Base-by-base conservation (phyloP, 441 rosid genomes). In the Francoa sonchifolia region DNA sequence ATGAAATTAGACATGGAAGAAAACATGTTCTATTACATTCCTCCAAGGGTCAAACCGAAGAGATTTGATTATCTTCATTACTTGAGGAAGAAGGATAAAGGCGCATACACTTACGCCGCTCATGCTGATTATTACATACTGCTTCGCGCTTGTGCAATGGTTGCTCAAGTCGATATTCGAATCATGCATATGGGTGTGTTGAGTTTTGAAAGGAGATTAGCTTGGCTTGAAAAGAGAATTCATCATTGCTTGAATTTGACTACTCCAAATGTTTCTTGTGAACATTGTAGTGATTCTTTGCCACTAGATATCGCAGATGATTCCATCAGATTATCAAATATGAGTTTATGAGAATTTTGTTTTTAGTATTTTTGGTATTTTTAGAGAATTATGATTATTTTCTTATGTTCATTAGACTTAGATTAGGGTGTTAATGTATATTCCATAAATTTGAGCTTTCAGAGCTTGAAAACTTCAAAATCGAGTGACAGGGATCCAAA, bases 41-140 rank as follows among this genome's bases (percentile, higher is more conserved):
- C 93, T 2, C 85, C 89, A 4, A 80, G 82, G 40, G 61, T 57
- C 42, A 73, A 61, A 38, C 28, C 66, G 17, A 77, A 70, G 63
- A 66, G 75, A 57, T 48, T 50, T 12, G 78, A 72, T 47, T 81
- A 81, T 58, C 77, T 81, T 49, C 85, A 73, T 16, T 76, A 76
- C 28, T 67, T 10, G 5, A 68, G 83, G 68, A 84, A 67, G 57
- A 64, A 17, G 45, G 73, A 74, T 31, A 64, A 69, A 15, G 90
- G 88, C 19, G 54, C 55, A 8, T 50, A 62, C 19, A 53, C 67
- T 7, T 76, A 74, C 2, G 72, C 50, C 11, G 79, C 82, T 8
- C 95, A 77, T 43, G 88, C 83, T 2, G 94, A 82, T 64, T 84
- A 84, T 52, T 89, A 76, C 67, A 77, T 89, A 32, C 53, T 85